Evolutionary conservation across 192 early-diverging fungal species (phyloP).

Genomic region (Coemansia sp.): DNA sequence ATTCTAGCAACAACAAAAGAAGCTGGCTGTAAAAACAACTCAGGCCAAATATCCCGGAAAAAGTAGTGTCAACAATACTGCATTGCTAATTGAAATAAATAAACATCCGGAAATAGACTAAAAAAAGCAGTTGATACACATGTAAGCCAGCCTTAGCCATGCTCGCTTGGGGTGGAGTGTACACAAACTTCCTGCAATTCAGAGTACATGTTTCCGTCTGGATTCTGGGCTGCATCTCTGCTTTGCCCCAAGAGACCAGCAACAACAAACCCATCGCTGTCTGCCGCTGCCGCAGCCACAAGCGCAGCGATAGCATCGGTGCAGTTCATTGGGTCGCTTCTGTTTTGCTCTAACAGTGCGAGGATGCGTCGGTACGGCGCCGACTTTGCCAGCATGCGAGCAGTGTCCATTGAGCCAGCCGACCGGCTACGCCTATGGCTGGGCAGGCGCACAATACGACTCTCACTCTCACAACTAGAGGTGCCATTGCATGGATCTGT

Average conservation of each 20-base stretch:
- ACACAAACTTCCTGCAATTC: slow-evolving; percentile 10
- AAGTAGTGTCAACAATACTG: no score
- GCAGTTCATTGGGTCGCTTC: neutral
- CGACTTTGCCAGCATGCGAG: neutral
- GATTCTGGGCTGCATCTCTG: neutral
- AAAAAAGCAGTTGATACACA: no score
- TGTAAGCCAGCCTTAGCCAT: neutral
- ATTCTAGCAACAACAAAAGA: no score
- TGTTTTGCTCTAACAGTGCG: neutral
- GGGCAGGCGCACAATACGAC: no score
- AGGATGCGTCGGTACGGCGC: slow-evolving; percentile 7
- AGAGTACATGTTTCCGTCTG: neutral
- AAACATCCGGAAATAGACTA: no score
- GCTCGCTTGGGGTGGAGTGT: neutral
- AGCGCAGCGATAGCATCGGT: slow-evolving; percentile 3
- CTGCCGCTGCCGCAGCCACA: slow-evolving; percentile 1
- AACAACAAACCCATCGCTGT: neutral
- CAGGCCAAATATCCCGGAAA: no score
- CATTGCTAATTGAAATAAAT: no score
- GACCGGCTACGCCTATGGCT: no score
- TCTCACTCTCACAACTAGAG: no score
- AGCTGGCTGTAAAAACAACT: no score
- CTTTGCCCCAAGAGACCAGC: neutral
- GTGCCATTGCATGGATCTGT: no score
- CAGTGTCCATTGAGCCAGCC: neutral